Conservation (phyloP, 2,329 filamentous ascomycete genomes). For the Ploettnerulaceae sp. region DNA sequence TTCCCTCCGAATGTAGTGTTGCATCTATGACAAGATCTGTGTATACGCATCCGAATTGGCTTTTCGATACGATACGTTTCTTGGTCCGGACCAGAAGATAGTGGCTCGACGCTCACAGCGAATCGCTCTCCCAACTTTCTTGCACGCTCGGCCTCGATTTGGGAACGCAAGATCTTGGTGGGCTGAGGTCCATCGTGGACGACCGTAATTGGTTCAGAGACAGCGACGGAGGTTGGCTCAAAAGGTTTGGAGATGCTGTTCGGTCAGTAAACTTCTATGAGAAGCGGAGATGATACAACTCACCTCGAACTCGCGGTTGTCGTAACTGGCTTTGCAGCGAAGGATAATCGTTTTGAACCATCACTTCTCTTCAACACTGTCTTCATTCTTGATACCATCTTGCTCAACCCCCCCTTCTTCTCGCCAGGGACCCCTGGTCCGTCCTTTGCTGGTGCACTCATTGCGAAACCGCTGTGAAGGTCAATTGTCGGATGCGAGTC, state of each 20-base stretch:
- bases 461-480: too few species aligned
- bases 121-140: conserved; percentile 36
- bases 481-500: too few species aligned
- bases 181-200: conserved; percentile 15
- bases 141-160: conserved; percentile 33
- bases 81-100: conserved; percentile 24
- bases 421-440: conserved; percentile 19
- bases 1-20: conserved; percentile 66
- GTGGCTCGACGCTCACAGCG: conserved; percentile 34
- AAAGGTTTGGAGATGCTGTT: conserved; percentile 12
- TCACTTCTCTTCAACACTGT: conserved; percentile 29
- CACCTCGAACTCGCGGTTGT: too few species aligned
- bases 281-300: too few species aligned
- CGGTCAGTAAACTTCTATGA: conserved; percentile 12
- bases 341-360: conserved; percentile 28
- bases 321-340: conserved; percentile 13
- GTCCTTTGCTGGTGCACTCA: conserved; percentile 24
- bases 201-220: conserved; percentile 6
- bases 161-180: conserved; percentile 25
- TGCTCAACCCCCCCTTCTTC: conserved; percentile 28
- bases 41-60: conserved; percentile 71
- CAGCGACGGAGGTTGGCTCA: conserved; percentile 6
- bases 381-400: conserved; percentile 29
- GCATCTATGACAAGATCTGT: conserved; percentile 78
- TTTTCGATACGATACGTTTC: conserved; percentile 57